Evolutionary conservation across 2,329 filamentous ascomycete species (phyloP), one percentile per base, ranked within the genome.

Genomic region (Chrysoporthe cubensis): DNA sequence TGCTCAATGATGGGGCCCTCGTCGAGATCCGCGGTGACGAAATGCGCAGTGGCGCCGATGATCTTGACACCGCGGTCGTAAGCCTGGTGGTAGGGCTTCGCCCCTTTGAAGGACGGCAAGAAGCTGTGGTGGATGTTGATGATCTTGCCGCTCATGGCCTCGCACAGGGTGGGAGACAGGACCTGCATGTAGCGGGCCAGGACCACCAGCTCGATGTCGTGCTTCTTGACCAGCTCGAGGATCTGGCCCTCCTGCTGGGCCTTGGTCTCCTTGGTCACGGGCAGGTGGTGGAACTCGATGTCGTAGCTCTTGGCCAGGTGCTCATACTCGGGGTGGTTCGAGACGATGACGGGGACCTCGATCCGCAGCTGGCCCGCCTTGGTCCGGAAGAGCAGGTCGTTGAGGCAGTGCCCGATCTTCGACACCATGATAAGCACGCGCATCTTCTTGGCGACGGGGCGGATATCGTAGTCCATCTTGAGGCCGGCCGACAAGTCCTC

Each of bases 41-140:
- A 95, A 80, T 96, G 92, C 5, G 92, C 92, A 2, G 91, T 94
- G 34, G 92, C 92, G 68, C 92, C 92, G 67, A 94, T 94, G 73
- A 96, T 95, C 86, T 96, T 96, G 72, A 96, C 92, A 69, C 92
- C 92, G 40, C 92, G 87, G 71, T 95, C 92, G 76, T 91, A 94
- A 8, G 92, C 92, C 83, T 96, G 92, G 79, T 95, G 92, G 80
- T 96, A 96, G 3, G 92, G 92, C 80, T 93, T 93, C 42, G 92
- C 92, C 70, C 92, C 92, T 85, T 96, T 96, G 87, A 96, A 96
- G 11, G 87, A 90, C 0, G 92, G 92, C 84, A 96, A 78, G 87
- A 96, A 96, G 73, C 87, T 91, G 82, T 96, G 92, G 81, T 96
- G 92, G 79, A 96, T 95, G 82, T 96, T 96, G 90, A 96, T 95